These are phyloP conservation scores for Striga hermonthica DNA, from an alignment of 305 asterid genomes.

Conservation along the genomic window DNA sequence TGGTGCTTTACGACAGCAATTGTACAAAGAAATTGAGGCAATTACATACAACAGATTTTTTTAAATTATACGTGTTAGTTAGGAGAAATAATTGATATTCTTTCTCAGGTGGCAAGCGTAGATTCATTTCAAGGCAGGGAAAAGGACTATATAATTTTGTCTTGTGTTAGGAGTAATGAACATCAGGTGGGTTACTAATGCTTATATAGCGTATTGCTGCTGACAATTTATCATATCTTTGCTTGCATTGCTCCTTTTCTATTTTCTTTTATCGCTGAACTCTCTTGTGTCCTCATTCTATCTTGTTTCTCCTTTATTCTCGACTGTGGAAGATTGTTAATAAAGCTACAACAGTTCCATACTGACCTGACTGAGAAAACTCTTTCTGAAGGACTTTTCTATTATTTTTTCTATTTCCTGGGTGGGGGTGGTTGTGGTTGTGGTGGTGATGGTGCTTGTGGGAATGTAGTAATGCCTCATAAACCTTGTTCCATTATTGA, in stretches of 20 bases:
- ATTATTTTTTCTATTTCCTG: too few relatives aligned
- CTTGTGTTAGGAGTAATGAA: constrained; percentile 99
- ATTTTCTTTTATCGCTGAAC: not conserved
- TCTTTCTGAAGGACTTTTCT: not conserved
- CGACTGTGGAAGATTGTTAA: not conserved
- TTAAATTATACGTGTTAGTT: not conserved
- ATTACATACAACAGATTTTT: constrained; percentile 22
- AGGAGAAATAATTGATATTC: constrained; percentile 26
- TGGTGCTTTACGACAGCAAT: constrained; percentile 95
- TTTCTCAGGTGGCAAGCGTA: constrained; percentile 92
- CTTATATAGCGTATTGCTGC: constrained; percentile 21
- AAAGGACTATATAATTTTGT: constrained; percentile 91
- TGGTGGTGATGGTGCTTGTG: not conserved
- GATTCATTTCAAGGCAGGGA: constrained; percentile 99
- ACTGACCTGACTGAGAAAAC: not conserved
- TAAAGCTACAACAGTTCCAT: not conserved
- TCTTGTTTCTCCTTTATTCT: not conserved
- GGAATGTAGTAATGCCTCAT: not conserved
- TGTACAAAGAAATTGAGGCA: constrained; percentile 99
- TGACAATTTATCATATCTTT: not conserved
- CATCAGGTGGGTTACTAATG: constrained; percentile 69
- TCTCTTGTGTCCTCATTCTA: not conserved
- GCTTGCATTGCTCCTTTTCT: constrained; percentile 3
- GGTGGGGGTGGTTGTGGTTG: too few relatives aligned
- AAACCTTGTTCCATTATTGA: not conserved